A percentile compares a stretch with the other conserved stretches of the same genome.
Conservation (phyloP, 306 rosid species). For the Quercus parvula region DNA sequence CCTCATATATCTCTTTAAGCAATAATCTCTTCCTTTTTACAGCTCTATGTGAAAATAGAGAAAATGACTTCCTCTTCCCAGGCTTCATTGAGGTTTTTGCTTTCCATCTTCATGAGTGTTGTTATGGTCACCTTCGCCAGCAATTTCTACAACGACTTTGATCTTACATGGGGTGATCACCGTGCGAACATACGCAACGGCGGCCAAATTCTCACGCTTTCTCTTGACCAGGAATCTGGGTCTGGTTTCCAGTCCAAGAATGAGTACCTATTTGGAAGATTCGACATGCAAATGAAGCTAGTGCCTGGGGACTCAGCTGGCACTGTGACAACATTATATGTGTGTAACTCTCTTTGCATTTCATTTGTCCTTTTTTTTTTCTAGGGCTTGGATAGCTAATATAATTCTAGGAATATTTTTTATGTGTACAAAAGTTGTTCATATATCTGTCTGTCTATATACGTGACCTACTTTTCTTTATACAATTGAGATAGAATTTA, state of each 20-base stretch:
- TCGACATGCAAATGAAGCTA: slow-evolving; percentile 72
- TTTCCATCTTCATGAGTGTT: slow-evolving; percentile 10
- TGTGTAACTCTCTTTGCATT: neutral
- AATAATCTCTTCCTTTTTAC: neutral
- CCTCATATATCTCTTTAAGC: neutral
- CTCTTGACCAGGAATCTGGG: slow-evolving; percentile 72
- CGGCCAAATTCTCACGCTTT: slow-evolving; percentile 67
- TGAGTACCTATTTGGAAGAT: slow-evolving; percentile 58
- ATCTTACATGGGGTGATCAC: slow-evolving; percentile 58
- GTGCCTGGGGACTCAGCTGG: slow-evolving; percentile 89
- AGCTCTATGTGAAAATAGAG: neutral
- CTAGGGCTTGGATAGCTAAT: no score
- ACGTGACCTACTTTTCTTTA: no score
- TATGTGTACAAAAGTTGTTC: no score
- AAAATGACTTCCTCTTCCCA: slow-evolving; percentile 20
- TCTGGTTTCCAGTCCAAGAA: slow-evolving; percentile 77
- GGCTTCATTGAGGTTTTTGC: neutral
- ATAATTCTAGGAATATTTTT: no score
- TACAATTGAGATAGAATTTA: no score
- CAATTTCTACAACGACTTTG: slow-evolving; percentile 61
- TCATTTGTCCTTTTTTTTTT: neutral
- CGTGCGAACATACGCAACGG: slow-evolving; percentile 55
- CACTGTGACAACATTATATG: slow-evolving; percentile 79
- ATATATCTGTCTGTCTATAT: no score
- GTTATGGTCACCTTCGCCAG: slow-evolving; percentile 33